Conservation (phyloP, 257 asterid species). For the Solanum raphanifolium region DNA sequence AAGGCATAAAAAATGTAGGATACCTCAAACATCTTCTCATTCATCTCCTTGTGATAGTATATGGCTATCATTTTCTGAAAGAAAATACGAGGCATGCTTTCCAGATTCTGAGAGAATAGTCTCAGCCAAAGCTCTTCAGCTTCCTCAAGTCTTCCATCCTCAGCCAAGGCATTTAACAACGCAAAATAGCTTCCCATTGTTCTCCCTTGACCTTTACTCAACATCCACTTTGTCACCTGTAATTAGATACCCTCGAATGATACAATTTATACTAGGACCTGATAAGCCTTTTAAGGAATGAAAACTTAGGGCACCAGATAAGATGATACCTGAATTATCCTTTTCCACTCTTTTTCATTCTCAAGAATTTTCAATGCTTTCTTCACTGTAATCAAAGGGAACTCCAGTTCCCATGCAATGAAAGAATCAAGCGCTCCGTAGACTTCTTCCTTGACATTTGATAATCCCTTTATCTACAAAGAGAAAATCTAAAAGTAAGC, state of each 20-base stretch:
- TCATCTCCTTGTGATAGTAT: slow-evolving; percentile 61
- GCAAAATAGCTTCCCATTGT: slow-evolving; percentile 92
- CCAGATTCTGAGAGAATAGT: slow-evolving; percentile 64
- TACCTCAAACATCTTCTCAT: slow-evolving; percentile 91
- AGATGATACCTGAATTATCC: slow-evolving; percentile 65
- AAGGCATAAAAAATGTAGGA: background rate
- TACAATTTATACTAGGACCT: background rate
- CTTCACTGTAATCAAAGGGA: slow-evolving; percentile 86
- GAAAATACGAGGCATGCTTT: slow-evolving; percentile 85
- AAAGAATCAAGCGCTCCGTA: slow-evolving; percentile 94
- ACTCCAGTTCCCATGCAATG: slow-evolving; percentile 95
- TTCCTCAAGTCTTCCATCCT: slow-evolving; percentile 88
- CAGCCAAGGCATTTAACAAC: slow-evolving; percentile 75
- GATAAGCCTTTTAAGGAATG: background rate
- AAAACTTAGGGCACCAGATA: background rate
- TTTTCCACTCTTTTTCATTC: slow-evolving; percentile 77
- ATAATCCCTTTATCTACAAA: slow-evolving; percentile 64
- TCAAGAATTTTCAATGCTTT: slow-evolving; percentile 82
- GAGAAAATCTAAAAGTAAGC: background rate
- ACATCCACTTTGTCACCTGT: slow-evolving; percentile 91
- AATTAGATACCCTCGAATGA: background rate
- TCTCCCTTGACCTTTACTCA: slow-evolving; percentile 95
- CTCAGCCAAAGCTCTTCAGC: slow-evolving; percentile 86
- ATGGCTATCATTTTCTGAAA: slow-evolving; percentile 74
- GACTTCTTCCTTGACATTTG: slow-evolving; percentile 94